Evolutionary conservation across 1,284 basidiomycete genomes (phyloP), one percentile per base, ranked within the genome.

Genomic region (Stereum hirsutum): DNA sequence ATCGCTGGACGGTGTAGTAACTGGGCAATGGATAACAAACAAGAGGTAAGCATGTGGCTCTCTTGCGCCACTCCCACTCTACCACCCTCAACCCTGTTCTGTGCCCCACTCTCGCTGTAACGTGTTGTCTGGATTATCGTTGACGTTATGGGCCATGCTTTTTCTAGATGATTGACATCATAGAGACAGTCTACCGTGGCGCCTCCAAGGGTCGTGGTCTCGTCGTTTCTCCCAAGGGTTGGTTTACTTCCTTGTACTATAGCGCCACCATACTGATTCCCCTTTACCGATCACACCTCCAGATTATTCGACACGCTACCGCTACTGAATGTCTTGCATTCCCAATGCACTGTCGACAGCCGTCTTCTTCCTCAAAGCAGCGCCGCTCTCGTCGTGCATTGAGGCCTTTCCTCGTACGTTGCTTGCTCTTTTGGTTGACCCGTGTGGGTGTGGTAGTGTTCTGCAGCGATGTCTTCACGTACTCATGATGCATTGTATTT

Each of bases 151-250:
- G 39, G 32, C 41, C 14, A 4, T 19, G 21, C 37, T 35, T 1
- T 40, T 23, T 42, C 1, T 47, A 95, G 89, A 69, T 99, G 58
- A 94, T 99, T 57, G 96, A 99, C 61, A 95, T 99, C 52, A 85
- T 99, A 55, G 95, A 99, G 66, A 97, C 95, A 8, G 94, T 99
- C 6, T 99, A 98, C 63, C 81, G 96, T 49, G 95, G 95, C 21
- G 95, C 95, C 2, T 93, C 91, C 2, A 99, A 98, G 59, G 95
- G 96, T 10, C 85, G 95, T 47, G 95, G 95, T 91, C 71, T 99
- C 20, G 95, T 99, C 41, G 92, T 99, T 24, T 93, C 93, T 1
- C 95, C 95, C 0, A 94, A 93, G 75, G 93, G 92, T 89, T 28
- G 25, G 72, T 61, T 12, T 10, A 17, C 4, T 32, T 17, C 21